Conservation (phyloP, 2,329 filamentous ascomycete genomes). For the Alternaria triticina region DNA sequence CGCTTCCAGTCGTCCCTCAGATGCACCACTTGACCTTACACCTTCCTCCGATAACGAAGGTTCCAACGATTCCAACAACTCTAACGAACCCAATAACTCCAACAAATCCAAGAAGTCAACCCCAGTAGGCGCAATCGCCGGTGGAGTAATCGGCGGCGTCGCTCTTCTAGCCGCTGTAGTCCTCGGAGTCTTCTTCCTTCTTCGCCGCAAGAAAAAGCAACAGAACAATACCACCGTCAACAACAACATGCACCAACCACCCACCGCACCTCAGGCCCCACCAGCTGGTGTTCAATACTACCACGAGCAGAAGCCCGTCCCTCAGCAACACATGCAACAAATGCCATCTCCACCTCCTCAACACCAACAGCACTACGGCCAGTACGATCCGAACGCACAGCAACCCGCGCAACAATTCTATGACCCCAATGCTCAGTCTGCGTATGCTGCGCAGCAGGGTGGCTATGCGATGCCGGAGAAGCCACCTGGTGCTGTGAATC, state of each 20-base stretch:
- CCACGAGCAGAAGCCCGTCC: slow-evolving; percentile 6
- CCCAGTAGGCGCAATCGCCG: slow-evolving; percentile 24
- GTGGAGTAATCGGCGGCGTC: slow-evolving; percentile 27
- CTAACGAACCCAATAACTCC: background rate
- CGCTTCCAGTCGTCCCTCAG: background rate
- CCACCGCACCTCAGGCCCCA: background rate
- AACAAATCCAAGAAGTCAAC: slow-evolving; percentile 3
- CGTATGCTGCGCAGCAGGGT: slow-evolving; percentile 5
- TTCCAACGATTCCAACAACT: background rate
- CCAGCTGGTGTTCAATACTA: slow-evolving; percentile 11
- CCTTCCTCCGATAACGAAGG: background rate
- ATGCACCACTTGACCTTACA: background rate
- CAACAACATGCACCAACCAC: background rate
- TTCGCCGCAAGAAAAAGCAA: slow-evolving; percentile 15
- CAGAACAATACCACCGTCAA: background rate
- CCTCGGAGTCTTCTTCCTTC: slow-evolving; percentile 15
- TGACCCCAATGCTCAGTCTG: slow-evolving; percentile 6
- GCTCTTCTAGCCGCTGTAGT: slow-evolving; percentile 17
- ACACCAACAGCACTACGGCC: slow-evolving; percentile 1
- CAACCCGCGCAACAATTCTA: slow-evolving; percentile 7
- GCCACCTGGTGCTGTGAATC: background rate
- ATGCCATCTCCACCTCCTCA: slow-evolving; percentile 2
- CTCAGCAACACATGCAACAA: slow-evolving; percentile 9
- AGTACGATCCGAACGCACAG: slow-evolving; percentile 8
- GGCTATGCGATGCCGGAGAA: slow-evolving; percentile 9